Evolutionary conservation across 306 rosid genomes (phyloP).

Genomic region (Medicago truncatula): MtrunA17r5.0-ANR NC_053046.1:41522001-41522500

Average conservation of each 20-base stretch:
- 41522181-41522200: neutral
- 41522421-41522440: neutral
- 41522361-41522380: neutral
- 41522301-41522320: conserved; percentile 10
- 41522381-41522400: conserved; percentile 16
- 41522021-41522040: conserved; percentile 22
- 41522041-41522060: neutral
- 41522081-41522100: neutral
- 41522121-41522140: conserved; percentile 35
- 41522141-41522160: conserved; percentile 9
- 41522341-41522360: neutral
- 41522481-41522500: neutral
- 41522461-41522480: neutral
- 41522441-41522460: neutral
- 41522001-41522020: conserved; percentile 25
- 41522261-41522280: neutral
- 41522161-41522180: conserved; percentile 29
- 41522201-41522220: neutral
- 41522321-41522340: neutral
- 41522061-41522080: conserved; percentile 8
- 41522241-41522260: conserved; percentile 19
- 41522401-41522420: neutral
- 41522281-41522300: conserved; percentile 30
- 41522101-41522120: neutral
- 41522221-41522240: conserved; percentile 20